Evolutionary conservation across 768 basidiomycete species (phyloP), one percentile per base, ranked within the genome.

Genomic region (Mycena capillaripes): DNA sequence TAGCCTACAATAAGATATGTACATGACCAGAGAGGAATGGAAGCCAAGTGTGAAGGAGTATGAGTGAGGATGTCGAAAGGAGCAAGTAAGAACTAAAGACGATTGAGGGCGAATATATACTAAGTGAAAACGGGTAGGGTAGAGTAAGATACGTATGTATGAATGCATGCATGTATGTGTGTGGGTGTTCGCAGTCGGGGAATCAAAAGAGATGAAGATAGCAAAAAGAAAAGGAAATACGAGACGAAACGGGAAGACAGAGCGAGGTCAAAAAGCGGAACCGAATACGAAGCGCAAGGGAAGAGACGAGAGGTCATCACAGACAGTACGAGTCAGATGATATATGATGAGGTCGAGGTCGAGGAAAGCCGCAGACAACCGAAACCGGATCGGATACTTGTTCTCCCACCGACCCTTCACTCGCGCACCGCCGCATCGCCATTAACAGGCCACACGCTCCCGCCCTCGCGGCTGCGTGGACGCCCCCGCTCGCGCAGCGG

Each of bases 401-500:
- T 8, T 1, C 4, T 21, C 6, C 44, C 44, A 10, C 29, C 48
- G 11, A 8, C 34, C n/a, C 34, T 21, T 65, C 57, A 71, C n/a
- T 71, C 70, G 63, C 70, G 70, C 59, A 30, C 42, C 25, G 55
- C 59, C 21, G 61, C 61, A 29, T 55, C 42, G 46, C 66, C 56
- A 42, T 65, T 67, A 30, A 74, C 60, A 0, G 73, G 69, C 73
- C 73, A 74, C n/a, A 74, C 66, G 30, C n/a, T 74, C 53, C 14
- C 59, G 42, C 58, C 30, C 46, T 70, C 73, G 38, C 66, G 52
- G 32, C 65, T 70, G 52, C 42, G 52, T 16, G 38, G 63, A 14
- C 69, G 72, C 56, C 68, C 71, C 36, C 71, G 21, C 46, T 68
- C 72, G n/a, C 72, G 34, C 61, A 73, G 62, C 44, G 67, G 72